Base-by-base conservation (phyloP, 2,329 filamentous ascomycete genomes). In the Fusarium pilosicola region DNA sequence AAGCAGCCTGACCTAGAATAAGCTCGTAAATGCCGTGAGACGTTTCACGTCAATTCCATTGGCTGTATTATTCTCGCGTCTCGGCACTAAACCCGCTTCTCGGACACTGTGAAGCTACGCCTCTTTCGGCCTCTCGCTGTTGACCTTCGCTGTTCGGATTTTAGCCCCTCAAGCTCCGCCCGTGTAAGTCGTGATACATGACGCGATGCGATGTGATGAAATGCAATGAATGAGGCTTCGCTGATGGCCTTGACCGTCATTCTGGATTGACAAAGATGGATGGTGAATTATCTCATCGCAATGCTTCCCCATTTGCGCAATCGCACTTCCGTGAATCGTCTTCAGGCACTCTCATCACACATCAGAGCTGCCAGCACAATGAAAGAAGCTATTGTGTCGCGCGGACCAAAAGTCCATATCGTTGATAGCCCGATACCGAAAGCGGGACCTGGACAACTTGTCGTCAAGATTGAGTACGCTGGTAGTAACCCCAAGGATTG, bases 401-500 rank as follows among this genome's bases (percentile, higher is more conserved):
- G 52, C 5, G 61, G 70, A 3, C 66, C 70, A 0, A 60, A 60
- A 18, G 70, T 74, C n/a, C 24, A 63, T 4, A 60, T 74, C 2
- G 12, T 68, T 4, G 66, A 74, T 2, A 68, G 52, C 6, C 39
- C 44, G 5, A 39, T 71, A 2, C 70, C 70, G 1, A 71, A 24
- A 18, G 38, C 70, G 2, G 57, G 48, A 12, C 62, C 70, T 8
- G 70, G 66, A 0, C 70, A 73, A 5, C 20, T 73, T 14, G 49
- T 74, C 1, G 66, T 68, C 9, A 74, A 63, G 41, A 51, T 74
- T 5, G 22, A 30, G 2, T 71, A 71, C 2, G 62, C 62, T 4
- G 66, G 66, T 2, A 73, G 66, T 10, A 73, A 71, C 4, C 70
- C 70, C 3, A 73, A 74, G 36, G 70, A 73, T 7, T 73, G 70